Percentiles rank a stretch among this genome's conserved stretches.
phyloP scores from a whole-genome alignment of 2,329 filamentous ascomycete genomes.

The Penicillium italicum region DNA sequence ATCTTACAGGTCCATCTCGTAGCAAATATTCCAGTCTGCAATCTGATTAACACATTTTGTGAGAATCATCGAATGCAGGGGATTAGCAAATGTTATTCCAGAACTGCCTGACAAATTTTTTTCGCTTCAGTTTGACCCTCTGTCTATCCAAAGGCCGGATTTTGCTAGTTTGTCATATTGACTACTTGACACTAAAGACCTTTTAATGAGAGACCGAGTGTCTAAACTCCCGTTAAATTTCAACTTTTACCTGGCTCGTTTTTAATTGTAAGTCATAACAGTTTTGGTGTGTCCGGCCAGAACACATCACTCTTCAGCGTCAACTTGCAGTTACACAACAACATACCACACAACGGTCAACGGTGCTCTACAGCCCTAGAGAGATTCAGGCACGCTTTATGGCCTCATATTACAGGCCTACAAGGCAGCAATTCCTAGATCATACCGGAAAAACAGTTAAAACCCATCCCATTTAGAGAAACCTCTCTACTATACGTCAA shows the following conservation, averaged over 20 bases:
- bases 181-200: neutral
- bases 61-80: too few relatives aligned
- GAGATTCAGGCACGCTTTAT: neutral
- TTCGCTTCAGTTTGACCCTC: neutral
- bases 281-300: neutral
- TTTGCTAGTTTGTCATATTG: neutral
- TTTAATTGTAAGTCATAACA: neutral
- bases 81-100: too few relatives aligned
- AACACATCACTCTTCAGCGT: neutral
- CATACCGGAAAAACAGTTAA: constrained; percentile 8
- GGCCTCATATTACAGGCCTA: neutral
- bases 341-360: neutral
- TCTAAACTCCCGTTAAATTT: neutral
- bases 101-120: neutral
- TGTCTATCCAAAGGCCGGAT: too few relatives aligned
- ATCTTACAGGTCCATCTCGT: neutral
- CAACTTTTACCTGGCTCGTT: neutral
- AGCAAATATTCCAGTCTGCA: neutral
- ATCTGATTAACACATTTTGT: too few relatives aligned
- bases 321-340: neutral
- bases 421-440: neutral
- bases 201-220: too few relatives aligned
- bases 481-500: neutral
- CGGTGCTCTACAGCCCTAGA: neutral
- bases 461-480: constrained; percentile 14